phyloP scores from a whole-genome alignment of 441 rosid species.

The Metrosideros polymorpha region DNA sequence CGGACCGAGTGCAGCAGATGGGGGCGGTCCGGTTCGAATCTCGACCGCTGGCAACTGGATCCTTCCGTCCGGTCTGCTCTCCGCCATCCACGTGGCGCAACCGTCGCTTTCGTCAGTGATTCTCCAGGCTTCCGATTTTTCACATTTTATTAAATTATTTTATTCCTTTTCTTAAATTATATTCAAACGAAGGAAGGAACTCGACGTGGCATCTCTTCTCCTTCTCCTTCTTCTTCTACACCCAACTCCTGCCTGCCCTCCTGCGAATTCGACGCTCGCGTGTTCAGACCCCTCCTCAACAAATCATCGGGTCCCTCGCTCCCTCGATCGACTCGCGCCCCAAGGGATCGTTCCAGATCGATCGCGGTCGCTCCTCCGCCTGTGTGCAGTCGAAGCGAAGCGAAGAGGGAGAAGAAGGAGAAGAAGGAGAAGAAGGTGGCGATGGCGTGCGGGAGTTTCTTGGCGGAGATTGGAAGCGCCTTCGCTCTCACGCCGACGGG shows the following conservation, averaged over 20 bases:
- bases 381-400: constrained; percentile 7
- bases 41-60: not conserved
- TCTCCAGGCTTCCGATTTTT: not conserved
- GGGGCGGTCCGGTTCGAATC: not conserved
- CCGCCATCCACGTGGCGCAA: not conserved
- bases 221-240: not conserved
- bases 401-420: not conserved
- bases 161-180: not conserved
- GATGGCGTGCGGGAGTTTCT: not conserved
- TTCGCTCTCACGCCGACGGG: not conserved
- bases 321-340: not conserved
- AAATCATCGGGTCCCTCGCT: too few species aligned
- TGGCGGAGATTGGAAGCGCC: not conserved
- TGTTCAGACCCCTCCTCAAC: not conserved
- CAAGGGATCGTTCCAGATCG: not conserved
- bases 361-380: not conserved
- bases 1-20: not conserved
- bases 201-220: not conserved
- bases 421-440: not conserved
- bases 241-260: not conserved
- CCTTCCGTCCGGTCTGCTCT: not conserved
- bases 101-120: not conserved
- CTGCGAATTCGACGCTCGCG: not conserved
- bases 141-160: not conserved
- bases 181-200: not conserved